Base-by-base conservation (phyloP, 495 filamentous ascomycete genomes). In the Durotheca rogersii region DNA sequence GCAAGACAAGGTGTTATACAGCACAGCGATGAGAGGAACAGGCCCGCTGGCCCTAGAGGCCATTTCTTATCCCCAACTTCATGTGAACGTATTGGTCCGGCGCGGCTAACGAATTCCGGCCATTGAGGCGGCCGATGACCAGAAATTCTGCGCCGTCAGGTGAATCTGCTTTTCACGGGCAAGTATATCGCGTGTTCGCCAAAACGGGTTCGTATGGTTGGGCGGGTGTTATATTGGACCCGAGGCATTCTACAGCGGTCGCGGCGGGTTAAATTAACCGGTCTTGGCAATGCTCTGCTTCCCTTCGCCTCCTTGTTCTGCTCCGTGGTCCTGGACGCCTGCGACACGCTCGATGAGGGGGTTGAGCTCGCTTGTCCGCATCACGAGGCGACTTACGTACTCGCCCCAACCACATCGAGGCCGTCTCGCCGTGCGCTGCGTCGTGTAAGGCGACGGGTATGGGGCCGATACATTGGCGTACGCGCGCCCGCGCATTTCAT, bases 161-260 rank as follows among this genome's bases (percentile, higher is more conserved):
- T 10, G 56, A 59, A 53, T 50, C 56, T 31, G 53, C 53, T 59
- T 53, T 51, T 53, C 56, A 59, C 20, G 53, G 50, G n/a, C n/a
- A n/a, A n/a, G 19, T 59, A 41, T 30, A 27, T 7, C 20, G 7
- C 9, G 42, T 41, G 19, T 32, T 39, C 35, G 41, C 36, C 29
- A 16, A 50, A 50, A 46, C 27, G 46, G 39, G 37, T 46, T 50
- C 21, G 21, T 53, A 34, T 46, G 44, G 50, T 50, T 59, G 50
- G 56, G 45, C 31, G 49, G 37, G 36, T 59, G 41, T 50, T 59
- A 59, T 59, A 59, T 53, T 45, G 50, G 56, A 53, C 30, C 56
- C 56, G 36, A 34, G 42, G 45, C 50, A 18, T 17, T 29, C 23
- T 51, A 36, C 45, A 50, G 39, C 50, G 50, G 40, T 51, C 18